phyloP scores from a whole-genome alignment of 2,329 filamentous ascomycete genomes.

The Penicillium sp. region DNA sequence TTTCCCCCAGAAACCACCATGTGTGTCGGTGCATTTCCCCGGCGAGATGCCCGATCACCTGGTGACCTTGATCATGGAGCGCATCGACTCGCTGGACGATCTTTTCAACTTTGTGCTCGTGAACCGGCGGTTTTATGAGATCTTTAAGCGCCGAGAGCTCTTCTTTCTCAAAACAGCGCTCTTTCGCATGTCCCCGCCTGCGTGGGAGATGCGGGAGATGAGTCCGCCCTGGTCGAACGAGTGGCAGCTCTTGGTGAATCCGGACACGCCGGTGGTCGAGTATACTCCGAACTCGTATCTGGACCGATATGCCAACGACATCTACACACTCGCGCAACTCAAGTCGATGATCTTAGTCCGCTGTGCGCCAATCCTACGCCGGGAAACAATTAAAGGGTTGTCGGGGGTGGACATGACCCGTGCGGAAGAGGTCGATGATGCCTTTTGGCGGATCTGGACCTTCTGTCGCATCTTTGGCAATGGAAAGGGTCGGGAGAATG shows the following conservation, averaged over 20 bases:
- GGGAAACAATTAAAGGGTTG: slow-evolving; percentile 51
- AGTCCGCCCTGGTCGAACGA: slow-evolving; percentile 47
- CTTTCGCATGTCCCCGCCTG: slow-evolving; percentile 50
- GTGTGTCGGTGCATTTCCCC: slow-evolving; percentile 32
- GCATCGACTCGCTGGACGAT: slow-evolving; percentile 47
- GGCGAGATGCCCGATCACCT: slow-evolving; percentile 44
- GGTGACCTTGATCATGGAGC: slow-evolving; percentile 47
- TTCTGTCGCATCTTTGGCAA: slow-evolving; percentile 60
- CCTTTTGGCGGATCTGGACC: slow-evolving; percentile 61
- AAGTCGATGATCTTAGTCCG: slow-evolving; percentile 53
- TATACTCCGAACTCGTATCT: slow-evolving; percentile 51
- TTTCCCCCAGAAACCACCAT: slow-evolving; percentile 2
- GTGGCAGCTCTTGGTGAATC: slow-evolving; percentile 37
- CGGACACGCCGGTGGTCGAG: slow-evolving; percentile 44
- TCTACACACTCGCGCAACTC: slow-evolving; percentile 49
- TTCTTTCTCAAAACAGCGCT: slow-evolving; percentile 47
- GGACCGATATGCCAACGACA: slow-evolving; percentile 47
- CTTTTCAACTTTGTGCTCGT: slow-evolving; percentile 51
- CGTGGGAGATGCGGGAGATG: slow-evolving; percentile 57
- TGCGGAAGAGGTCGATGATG: slow-evolving; percentile 52
- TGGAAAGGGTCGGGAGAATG: slow-evolving; percentile 52
- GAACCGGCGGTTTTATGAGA: slow-evolving; percentile 51
- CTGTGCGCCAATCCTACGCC: slow-evolving; percentile 52
- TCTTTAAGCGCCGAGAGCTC: slow-evolving; percentile 54
- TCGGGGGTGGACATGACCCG: slow-evolving; percentile 42